These are phyloP conservation scores for Blastobotrys proliferans DNA, from an alignment of 1,139 yeast genomes.

Conservation along the genomic window DNA sequence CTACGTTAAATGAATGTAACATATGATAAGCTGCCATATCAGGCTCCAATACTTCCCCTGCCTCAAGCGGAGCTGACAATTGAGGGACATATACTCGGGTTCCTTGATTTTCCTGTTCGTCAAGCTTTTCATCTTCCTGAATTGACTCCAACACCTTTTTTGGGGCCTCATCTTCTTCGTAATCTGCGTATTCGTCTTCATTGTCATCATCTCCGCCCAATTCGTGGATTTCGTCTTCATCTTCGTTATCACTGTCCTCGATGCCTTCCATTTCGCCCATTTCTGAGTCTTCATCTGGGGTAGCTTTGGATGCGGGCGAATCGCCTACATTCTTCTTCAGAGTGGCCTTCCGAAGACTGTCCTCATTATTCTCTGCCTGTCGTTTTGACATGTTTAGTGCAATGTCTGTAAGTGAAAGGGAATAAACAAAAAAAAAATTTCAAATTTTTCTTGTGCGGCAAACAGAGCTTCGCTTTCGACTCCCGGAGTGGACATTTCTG, in stretches of 20 bases:
- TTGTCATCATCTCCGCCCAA: conserved; percentile 53
- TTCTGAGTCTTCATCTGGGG: conserved; percentile 40
- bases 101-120: conserved; percentile 29
- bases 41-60: conserved; percentile 94
- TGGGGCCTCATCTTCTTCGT: conserved; percentile 32
- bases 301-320: conserved; percentile 30
- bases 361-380: conserved; percentile 21
- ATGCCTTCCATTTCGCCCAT: conserved; percentile 95
- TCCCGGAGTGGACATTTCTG: too few species aligned
- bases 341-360: conserved; percentile 14
- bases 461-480: too few species aligned
- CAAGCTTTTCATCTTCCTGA: conserved; percentile 44
- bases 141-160: conserved; percentile 30
- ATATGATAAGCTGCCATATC: conserved; percentile 95
- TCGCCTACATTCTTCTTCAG: conserved; percentile 30
- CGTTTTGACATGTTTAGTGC: conserved; percentile 25
- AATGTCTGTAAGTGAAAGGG: conserved; percentile 1
- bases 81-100: conserved; percentile 70
- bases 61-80: conserved; percentile 82
- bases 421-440: conserved; percentile 4
- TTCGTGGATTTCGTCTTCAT: conserved; percentile 61
- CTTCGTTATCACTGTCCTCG: conserved; percentile 92
- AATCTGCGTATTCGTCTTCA: conserved; percentile 45
- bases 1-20: conserved; percentile 89
- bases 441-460: conserved; percentile 1